Evolutionary conservation across 305 asterid species (phyloP).

Genomic region (Solanum hybrid): DNA sequence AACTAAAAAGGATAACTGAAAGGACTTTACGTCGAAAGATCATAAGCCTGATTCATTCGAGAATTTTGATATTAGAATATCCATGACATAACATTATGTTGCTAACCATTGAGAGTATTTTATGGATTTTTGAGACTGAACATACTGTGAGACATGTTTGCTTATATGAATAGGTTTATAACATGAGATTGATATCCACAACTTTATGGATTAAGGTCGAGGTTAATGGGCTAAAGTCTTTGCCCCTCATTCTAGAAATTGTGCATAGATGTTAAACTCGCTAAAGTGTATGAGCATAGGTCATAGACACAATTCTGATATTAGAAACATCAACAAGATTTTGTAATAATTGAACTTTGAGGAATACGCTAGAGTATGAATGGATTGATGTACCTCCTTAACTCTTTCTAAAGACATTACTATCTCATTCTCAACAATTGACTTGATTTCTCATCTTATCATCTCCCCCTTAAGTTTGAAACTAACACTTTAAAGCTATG

Average conservation of each 20-base stretch:
- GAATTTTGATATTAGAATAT: no score
- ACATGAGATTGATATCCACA: not conserved
- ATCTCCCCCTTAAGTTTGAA: no score
- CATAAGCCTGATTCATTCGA: no score
- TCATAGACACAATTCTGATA: not conserved
- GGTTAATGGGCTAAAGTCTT: not conserved
- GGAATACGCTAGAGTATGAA: not conserved
- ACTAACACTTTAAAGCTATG: no score
- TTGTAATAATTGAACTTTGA: not conserved
- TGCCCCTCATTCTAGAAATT: not conserved
- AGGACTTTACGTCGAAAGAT: not conserved
- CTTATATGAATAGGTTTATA: not conserved
- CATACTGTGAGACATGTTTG: not conserved
- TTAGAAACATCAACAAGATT: not conserved
- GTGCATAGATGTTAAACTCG: not conserved
- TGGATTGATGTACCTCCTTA: no score
- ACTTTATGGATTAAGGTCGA: not conserved
- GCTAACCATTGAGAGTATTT: not conserved
- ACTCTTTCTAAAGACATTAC: no score
- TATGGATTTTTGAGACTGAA: not conserved
- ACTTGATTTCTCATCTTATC: no score
- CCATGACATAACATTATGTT: not conserved
- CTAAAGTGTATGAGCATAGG: not conserved
- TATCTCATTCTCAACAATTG: no score
- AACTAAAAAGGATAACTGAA: not conserved